Base-by-base conservation (phyloP, 2,329 filamentous ascomycete genomes). In the Teratosphaeria destructans region DNA sequence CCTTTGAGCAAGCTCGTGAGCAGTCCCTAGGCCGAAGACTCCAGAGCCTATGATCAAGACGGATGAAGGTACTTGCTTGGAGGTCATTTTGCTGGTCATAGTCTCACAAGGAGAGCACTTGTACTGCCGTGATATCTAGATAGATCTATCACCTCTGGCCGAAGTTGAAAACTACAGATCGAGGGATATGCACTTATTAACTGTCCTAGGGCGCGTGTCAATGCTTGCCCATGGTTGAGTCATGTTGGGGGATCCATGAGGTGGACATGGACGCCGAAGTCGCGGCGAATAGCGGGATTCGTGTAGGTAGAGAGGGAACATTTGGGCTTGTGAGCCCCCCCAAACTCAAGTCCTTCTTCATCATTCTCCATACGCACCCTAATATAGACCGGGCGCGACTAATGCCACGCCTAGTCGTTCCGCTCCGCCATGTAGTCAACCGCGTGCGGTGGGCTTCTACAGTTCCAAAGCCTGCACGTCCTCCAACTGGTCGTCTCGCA, bases 1-100 rank as follows among this genome's bases (percentile, higher is more conserved):
- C 39, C 87, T 83, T 64, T 81, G 80, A 61, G 86, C 78, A 54
- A 96, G 81, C 14, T 88, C 81, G 64, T 86, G 84, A 57, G 90
- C 89, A 26, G 85, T 87, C 7, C 82, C 82, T 58, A 88, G 75
- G 34, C 81, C 81, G 62, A 83, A 83, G 53, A 81, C 79, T 55
- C 81, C 81, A 32, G 79, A 77, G 59, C 78, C 78, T 43, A 81
- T 67, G 60, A 81, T 79, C 32, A 81, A 69, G 58, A 80, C 70
- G 8, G 76, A 77, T 19, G 75, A 74, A 26, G 78, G 77, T 52
- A 32, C 23, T 35, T 58, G 26, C 34, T 53, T 54, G n/a, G 56
- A 37, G 12, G 56, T 23, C 43, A 49, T 49, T 49, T 10, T 23
- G 43, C 43, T 49, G 16, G n/a, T 7, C 16, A 49, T n/a, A 4